phyloP scores from a whole-genome alignment of 306 rosid species.

The Rubus parviflorus region DNA sequence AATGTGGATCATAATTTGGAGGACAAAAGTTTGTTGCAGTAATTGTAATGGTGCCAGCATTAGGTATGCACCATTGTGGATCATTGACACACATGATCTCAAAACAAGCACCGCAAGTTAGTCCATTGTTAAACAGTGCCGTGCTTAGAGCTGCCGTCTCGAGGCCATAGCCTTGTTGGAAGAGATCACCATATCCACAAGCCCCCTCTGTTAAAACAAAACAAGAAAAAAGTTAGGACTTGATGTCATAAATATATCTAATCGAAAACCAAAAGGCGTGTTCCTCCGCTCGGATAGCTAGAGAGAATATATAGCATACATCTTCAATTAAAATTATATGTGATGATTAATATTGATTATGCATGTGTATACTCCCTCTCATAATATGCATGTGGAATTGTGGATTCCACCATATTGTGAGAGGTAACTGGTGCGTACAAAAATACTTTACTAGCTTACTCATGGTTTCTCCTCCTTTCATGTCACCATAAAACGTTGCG shows the following conservation, averaged over 20 bases:
- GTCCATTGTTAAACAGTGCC: slow-evolving; percentile 51
- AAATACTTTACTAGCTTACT: slow-evolving; percentile 41
- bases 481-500: slow-evolving; percentile 82
- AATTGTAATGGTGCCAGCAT: slow-evolving; percentile 37
- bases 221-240: background rate
- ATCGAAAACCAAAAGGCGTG: background rate
- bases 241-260: background rate
- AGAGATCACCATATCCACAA: slow-evolving; percentile 67
- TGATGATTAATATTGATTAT: too few relatives aligned
- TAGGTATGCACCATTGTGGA: slow-evolving; percentile 47
- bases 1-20: slow-evolving; percentile 33
- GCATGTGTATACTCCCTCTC: too few relatives aligned
- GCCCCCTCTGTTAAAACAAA: slow-evolving; percentile 52
- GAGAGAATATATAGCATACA: background rate
- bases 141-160: slow-evolving; percentile 60
- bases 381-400: too few relatives aligned
- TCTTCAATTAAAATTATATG: background rate
- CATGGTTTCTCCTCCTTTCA: slow-evolving; percentile 60
- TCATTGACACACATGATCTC: slow-evolving; percentile 44
- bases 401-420: too few relatives aligned
- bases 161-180: slow-evolving; percentile 68
- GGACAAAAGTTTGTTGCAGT: slow-evolving; percentile 73
- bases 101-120: slow-evolving; percentile 55
- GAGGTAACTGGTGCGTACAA: background rate
- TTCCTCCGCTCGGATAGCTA: too few relatives aligned